A percentile compares a stretch with the other conserved stretches of the same genome.
Conservation (phyloP, 169 alveolate species). For the Eimeria acervulina region DNA sequence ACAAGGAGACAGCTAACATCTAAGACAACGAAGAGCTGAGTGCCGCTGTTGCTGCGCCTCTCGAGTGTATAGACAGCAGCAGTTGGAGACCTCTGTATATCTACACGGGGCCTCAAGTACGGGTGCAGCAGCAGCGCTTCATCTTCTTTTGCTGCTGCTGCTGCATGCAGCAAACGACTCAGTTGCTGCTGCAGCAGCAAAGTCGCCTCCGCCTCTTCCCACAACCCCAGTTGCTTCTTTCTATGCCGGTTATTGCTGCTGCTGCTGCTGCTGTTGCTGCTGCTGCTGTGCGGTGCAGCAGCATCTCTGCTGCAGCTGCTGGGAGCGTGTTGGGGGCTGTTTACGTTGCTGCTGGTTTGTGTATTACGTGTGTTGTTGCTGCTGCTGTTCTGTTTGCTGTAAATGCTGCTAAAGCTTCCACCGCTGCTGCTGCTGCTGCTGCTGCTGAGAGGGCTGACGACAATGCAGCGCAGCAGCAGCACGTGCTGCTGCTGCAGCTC, state of each 20-base stretch:
- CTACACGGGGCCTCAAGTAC: background rate
- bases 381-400: background rate
- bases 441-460: background rate
- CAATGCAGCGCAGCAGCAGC: background rate
- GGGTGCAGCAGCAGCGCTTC: conserved; percentile 33
- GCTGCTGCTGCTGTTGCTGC: background rate
- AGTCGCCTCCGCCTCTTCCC: background rate
- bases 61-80: conserved; percentile 17
- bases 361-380: background rate
- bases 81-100: background rate
- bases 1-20: background rate
- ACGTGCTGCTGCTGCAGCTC: conserved; percentile 30
- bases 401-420: background rate
- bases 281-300: too few species aligned
- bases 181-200: conserved; percentile 45
- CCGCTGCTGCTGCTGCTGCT: conserved; percentile 13
- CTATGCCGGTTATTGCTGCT: background rate
- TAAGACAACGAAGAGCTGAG: background rate
- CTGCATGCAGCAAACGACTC: background rate
- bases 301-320: too few species aligned
- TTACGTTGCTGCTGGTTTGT: background rate
- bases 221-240: too few species aligned
- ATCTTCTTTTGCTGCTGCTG: conserved; percentile 1
- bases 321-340: too few species aligned
- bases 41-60: background rate